Evolutionary conservation across 495 filamentous ascomycete genomes (phyloP), one percentile per base, ranked within the genome.

Genomic region (Durotheca rogersii): DNA sequence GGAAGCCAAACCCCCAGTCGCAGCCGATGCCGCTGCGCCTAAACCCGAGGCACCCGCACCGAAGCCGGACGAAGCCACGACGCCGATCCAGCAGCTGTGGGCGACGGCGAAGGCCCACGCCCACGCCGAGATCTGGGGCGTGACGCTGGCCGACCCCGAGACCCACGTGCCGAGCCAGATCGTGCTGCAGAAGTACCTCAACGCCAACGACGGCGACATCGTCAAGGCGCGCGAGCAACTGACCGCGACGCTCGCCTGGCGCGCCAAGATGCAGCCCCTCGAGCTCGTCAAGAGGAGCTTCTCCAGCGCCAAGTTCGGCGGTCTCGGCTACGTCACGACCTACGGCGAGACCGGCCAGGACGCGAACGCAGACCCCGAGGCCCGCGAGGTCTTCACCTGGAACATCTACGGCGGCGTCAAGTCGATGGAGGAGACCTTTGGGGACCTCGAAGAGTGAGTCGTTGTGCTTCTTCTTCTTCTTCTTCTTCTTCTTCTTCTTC

Each of bases 181-280:
- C 50, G 79, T 96, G 35, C 68, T 95, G 41, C 89, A 94, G 62
- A 96, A 95, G 72, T 95, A 90, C 69, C 80, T 96, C 21, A 86
- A 90, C 47, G 90, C 90, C 57, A 95, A 94, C 61, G 79, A 83
- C 37, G 85, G 87, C 33, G 82, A 92, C 55, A 60, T 90, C 2
- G 72, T 70, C 41, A 81, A 82, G 51, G 89, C 90, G 2, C 80
- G 81, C 54, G 77, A 81, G 21, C 90, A 95, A 70, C 79, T 96
- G 17, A 76, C 70, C 51, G 83, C 85, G 61, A 89, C 90, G 1
- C 72, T 95, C 9, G 75, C 85, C 38, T 96, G 89, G 89, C 81
- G 90, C 29, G 85, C 84, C 67, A 64, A 83, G 66, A 79, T 63
- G 17, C 68, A 79, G 53, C 73, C 75, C 1, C 39, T 68, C 2